A percentile compares a stretch with the other conserved stretches of the same genome.
Conservation (phyloP, 139 green algal genomes). For the Auxenochlorella pyrenoidosa region DNA sequence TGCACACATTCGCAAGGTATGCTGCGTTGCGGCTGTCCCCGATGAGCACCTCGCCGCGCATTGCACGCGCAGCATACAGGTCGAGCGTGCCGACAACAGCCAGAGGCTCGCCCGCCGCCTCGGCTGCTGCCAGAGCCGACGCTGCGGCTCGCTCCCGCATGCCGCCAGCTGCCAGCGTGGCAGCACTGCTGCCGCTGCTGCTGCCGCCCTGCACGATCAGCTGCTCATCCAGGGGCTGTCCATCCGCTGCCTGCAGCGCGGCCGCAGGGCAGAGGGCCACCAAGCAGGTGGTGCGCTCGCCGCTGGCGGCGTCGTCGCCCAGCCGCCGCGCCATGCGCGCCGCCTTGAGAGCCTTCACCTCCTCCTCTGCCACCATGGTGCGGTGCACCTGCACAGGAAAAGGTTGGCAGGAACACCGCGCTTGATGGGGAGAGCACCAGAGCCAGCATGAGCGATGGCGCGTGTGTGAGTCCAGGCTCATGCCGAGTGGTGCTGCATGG, state of each 20-base stretch:
- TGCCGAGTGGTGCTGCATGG: too few relatives aligned
- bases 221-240: background rate
- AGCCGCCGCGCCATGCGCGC: conserved; percentile 28
- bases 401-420: background rate
- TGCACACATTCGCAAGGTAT: conserved; percentile 68
- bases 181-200: background rate
- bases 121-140: background rate
- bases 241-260: background rate
- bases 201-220: background rate
- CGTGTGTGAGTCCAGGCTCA: too few relatives aligned
- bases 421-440: background rate
- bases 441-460: too few relatives aligned
- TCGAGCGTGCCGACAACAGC: conserved; percentile 59
- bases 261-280: conserved; percentile 24
- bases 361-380: conserved; percentile 55
- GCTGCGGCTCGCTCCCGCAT: background rate
- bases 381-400: conserved; percentile 50
- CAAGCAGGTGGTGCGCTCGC: conserved; percentile 23
- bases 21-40: conserved; percentile 46
- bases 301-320: background rate
- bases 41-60: conserved; percentile 60
- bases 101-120: background rate
- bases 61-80: conserved; percentile 44
- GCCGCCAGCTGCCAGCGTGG: background rate
- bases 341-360: conserved; percentile 48